Conservation (phyloP, 768 basidiomycete species). For the Suillus lakei region DNA sequence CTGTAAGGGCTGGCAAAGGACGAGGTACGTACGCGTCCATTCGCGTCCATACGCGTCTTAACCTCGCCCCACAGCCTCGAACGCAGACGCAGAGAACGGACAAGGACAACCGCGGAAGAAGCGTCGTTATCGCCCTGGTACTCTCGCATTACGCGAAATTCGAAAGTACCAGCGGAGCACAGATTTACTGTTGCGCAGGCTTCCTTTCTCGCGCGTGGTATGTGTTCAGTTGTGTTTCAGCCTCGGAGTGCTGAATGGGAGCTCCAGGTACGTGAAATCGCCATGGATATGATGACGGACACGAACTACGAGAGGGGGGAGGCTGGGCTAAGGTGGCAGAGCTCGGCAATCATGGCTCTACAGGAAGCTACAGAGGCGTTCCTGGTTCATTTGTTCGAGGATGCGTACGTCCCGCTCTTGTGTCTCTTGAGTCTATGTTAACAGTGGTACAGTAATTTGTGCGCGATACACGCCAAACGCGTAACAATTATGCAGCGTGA, state of each 20-base stretch:
- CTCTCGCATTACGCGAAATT: conserved; percentile 89
- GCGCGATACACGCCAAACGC: conserved; percentile 96
- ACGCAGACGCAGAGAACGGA: conserved; percentile 28
- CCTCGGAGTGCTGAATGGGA: conserved; percentile 8
- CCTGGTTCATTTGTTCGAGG: conserved; percentile 95
- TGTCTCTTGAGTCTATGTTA: conserved; percentile 12
- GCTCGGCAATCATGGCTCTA: conserved; percentile 88
- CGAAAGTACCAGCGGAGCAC: conserved; percentile 94
- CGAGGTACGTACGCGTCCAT: conserved; percentile 30
- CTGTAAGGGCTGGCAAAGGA: conserved; percentile 24
- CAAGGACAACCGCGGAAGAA: conserved; percentile 42
- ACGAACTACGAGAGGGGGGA: conserved; percentile 60
- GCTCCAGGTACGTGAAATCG: conserved; percentile 92
- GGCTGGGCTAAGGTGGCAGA: conserved; percentile 88
- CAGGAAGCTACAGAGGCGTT: conserved; percentile 98
- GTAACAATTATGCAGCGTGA: conserved; percentile 98
- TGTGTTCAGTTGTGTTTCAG: conserved; percentile 35
- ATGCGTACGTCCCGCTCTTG: conserved; percentile 73
- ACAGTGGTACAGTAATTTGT: conserved; percentile 71
- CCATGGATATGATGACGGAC: conserved; percentile 86
- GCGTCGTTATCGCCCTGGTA: conserved; percentile 86
- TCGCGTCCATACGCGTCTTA: conserved; percentile 7
- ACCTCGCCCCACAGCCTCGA: conserved; percentile 21
- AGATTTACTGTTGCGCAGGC: conserved; percentile 82
- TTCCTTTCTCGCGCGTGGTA: conserved; percentile 93